A percentile compares a stretch with the other conserved stretches of the same genome.
phyloP scores from a whole-genome alignment of 139 green algal genomes.

The Chlorella sp. region DNA sequence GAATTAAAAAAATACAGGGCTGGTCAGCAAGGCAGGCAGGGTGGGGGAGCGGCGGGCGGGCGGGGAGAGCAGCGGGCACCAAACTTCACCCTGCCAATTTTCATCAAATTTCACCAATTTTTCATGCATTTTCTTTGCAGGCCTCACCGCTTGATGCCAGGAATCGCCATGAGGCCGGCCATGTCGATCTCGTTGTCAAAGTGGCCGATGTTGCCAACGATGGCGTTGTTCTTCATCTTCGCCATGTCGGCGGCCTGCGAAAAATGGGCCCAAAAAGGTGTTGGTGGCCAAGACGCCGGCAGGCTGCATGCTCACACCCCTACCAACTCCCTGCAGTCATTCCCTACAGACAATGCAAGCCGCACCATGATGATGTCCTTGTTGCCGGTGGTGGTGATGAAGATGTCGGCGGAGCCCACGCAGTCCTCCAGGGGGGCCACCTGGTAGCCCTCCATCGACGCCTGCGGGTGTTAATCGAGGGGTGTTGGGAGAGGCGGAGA shows the following conservation, averaged over 20 bases:
- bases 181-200: constrained; percentile 99
- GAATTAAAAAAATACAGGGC: neutral
- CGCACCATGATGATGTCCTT: constrained; percentile 87
- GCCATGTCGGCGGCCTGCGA: constrained; percentile 93
- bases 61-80: no score
- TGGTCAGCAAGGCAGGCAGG: no score
- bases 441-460: constrained; percentile 95
- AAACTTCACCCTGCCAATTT: neutral
- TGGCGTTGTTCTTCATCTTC: constrained; percentile 99
- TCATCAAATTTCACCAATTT: neutral
- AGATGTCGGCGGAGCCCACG: constrained; percentile 92
- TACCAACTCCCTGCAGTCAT: no score
- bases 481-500: no score
- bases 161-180: constrained; percentile 85
- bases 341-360: neutral
- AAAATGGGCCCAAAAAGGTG: neutral
- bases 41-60: no score
- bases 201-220: constrained; percentile 99
- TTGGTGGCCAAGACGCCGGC: no score
- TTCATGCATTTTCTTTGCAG: neutral
- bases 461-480: constrained; percentile 57
- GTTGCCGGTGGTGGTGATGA: constrained; percentile 99
- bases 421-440: constrained; percentile 89
- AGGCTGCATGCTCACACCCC: neutral
- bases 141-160: constrained; percentile 88